Conservation (phyloP, 768 basidiomycete species). For the Termitomyces sp. region DNA sequence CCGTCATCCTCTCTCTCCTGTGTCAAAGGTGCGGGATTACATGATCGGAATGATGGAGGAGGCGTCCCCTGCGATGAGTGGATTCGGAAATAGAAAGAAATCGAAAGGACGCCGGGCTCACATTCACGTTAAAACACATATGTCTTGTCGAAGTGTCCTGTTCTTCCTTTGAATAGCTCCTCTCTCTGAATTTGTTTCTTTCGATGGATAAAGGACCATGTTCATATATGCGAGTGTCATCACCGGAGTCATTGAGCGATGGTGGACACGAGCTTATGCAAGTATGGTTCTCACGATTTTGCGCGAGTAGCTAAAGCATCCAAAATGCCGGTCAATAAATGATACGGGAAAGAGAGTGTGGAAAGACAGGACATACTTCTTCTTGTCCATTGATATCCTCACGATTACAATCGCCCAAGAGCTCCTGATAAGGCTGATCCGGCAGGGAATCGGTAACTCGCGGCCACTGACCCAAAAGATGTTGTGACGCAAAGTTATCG, state of each 20-base stretch:
- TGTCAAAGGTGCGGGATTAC: not conserved
- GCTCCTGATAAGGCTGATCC: not conserved
- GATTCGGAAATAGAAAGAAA: not conserved
- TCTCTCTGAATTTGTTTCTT: not conserved
- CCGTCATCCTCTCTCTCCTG: not conserved
- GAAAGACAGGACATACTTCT: not conserved
- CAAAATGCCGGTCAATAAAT: not conserved
- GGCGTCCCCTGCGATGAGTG: not conserved
- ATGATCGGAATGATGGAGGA: not conserved
- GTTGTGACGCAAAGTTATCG: not conserved
- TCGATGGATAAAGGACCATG: not conserved
- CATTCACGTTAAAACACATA: not conserved
- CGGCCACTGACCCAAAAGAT: not conserved
- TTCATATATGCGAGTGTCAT: not conserved
- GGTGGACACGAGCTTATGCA: not conserved
- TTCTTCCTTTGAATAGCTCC: not conserved
- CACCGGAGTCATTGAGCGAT: too few species aligned
- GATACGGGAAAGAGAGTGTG: too few species aligned
- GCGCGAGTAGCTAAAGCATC: not conserved
- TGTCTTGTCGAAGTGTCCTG: not conserved
- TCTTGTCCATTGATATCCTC: not conserved
- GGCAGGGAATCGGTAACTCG: not conserved
- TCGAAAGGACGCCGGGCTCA: not conserved
- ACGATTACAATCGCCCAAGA: not conserved
- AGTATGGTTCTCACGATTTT: not conserved